Evolutionary conservation across 2,329 filamentous ascomycete species (phyloP), one percentile per base, ranked within the genome.

Genomic region (Nemania sp.): DNA sequence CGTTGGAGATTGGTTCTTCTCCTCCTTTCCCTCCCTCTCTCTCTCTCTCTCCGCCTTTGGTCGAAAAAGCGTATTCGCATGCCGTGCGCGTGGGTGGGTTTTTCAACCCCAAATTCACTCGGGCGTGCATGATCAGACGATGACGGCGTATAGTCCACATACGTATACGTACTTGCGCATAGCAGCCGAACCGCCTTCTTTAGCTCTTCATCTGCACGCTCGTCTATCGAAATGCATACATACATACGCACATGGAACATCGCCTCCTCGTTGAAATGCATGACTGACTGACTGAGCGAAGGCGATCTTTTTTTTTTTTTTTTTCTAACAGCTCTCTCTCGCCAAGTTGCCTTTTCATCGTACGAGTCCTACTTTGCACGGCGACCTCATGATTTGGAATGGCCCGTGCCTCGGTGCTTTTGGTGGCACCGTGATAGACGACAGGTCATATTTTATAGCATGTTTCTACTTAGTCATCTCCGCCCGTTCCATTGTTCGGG

Each of bases 401-500:
- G 47, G 35, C 24, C 41, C 35, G 51, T 62, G 22, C 43, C 29
- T 41, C 7, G 32, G 32, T 35, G 32, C 32, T 18, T 15, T 41
- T 15, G 29, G 43, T 49, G 47, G 26, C 24, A 43, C 63, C 52
- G 45, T 59, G 26, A 57, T 29, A 65, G 60, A 18, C 57, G 69
- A 69, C 60, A 67, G 52, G 55, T 70, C 69, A 71, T 66, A 62
- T 67, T 62, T 52, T 22, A 45, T 41, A 64, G 41, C 53, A 57
- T 47, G 52, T 43, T 54, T 56, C 38, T 56, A 47, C 18, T 38
- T 64, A 15, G 20, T 58, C 60, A 70, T 66, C 52, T 65, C 72
- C 72, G 70, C 71, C 70, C 70, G 68, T 66, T 72, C 63, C 73
- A 70, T 53, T 58, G 52, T 65, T 68, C 24, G 47, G 47, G 59